Evolutionary conservation across 371 early-diverging fungal species (phyloP).

Genomic region (Mucor mucedo): DNA sequence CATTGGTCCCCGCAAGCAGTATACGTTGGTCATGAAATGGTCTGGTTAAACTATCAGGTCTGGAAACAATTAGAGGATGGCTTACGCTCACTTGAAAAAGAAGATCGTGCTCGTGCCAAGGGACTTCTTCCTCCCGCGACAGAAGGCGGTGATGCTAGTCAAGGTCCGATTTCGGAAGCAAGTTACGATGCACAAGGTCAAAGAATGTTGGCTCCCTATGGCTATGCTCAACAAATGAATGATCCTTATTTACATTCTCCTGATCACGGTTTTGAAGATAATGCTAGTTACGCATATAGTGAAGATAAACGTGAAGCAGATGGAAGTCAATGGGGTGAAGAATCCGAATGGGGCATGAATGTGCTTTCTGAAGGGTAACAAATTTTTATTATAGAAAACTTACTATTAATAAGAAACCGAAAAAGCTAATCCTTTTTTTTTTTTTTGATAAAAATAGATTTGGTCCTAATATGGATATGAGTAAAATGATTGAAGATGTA

Average conservation of each 20-base stretch:
- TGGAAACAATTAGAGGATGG: conserved; percentile 80
- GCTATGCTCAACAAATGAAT: neutral
- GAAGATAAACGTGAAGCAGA: conserved; percentile 39
- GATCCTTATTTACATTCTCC: conserved; percentile 11
- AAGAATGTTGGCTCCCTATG: no score
- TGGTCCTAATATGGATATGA: conserved; percentile 50
- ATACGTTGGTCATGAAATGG: conserved; percentile 55
- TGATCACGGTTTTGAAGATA: conserved; percentile 6
- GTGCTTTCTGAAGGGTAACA: conserved; percentile 42
- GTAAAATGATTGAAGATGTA: conserved; percentile 43
- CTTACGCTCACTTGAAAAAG: conserved; percentile 70
- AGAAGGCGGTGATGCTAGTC: neutral
- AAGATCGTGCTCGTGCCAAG: conserved; percentile 52
- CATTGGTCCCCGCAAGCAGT: conserved; percentile 33
- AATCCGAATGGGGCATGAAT: conserved; percentile 46
- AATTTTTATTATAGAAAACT: no score
- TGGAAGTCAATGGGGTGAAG: conserved; percentile 46
- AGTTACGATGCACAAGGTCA: neutral
- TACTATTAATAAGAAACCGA: neutral
- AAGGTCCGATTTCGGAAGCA: neutral
- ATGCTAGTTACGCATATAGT: conserved; percentile 33
- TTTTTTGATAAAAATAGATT: conserved; percentile 26
- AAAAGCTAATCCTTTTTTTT: neutral
- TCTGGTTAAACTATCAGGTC: conserved; percentile 66
- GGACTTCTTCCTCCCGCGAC: conserved; percentile 1